Evolutionary conservation across 352 stramenopile genomes (phyloP).

Genomic region (Elongisporangium senticosum): DNA sequence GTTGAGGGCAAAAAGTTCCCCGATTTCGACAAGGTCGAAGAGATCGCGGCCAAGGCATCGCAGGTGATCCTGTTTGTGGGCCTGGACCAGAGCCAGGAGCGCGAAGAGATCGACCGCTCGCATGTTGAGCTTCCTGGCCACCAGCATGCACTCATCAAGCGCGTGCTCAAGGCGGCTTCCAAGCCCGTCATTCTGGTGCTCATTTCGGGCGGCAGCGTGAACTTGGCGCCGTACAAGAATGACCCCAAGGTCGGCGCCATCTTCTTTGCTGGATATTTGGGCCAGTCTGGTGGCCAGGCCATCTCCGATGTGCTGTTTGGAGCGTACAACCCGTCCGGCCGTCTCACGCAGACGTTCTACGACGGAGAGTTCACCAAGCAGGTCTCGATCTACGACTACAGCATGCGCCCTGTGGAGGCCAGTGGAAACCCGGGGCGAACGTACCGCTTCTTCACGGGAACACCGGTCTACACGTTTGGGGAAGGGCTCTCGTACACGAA

Average conservation of each 20-base stretch:
- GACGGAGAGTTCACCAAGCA: constrained; percentile 33
- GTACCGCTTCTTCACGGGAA: constrained; percentile 78
- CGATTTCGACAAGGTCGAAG: constrained; percentile 45
- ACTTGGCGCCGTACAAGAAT: constrained; percentile 52
- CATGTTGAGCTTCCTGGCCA: constrained; percentile 53
- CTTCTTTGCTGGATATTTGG: constrained; percentile 62
- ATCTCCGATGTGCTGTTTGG: constrained; percentile 79
- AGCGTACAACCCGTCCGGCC: constrained; percentile 53
- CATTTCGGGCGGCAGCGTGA: constrained; percentile 71
- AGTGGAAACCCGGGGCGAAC: constrained; percentile 69
- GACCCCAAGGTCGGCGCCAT: constrained; percentile 61
- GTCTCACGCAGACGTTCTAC: constrained; percentile 74
- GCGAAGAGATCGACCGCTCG: constrained; percentile 62
- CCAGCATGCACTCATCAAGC: constrained; percentile 57
- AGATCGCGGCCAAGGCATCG: constrained; percentile 21
- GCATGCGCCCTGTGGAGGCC: constrained; percentile 68
- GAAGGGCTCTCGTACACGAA: constrained; percentile 74
- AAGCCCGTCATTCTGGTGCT: constrained; percentile 76
- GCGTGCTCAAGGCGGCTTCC: constrained; percentile 33
- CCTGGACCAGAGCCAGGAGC: constrained; percentile 53
- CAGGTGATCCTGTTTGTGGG: constrained; percentile 65
- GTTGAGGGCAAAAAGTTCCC: constrained; percentile 42
- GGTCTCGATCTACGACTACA: constrained; percentile 74
- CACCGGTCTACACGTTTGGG: constrained; percentile 69
- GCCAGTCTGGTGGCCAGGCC: constrained; percentile 59